Conservation (phyloP, 306 rosid genomes). For the Rosa chinensis region DNA sequence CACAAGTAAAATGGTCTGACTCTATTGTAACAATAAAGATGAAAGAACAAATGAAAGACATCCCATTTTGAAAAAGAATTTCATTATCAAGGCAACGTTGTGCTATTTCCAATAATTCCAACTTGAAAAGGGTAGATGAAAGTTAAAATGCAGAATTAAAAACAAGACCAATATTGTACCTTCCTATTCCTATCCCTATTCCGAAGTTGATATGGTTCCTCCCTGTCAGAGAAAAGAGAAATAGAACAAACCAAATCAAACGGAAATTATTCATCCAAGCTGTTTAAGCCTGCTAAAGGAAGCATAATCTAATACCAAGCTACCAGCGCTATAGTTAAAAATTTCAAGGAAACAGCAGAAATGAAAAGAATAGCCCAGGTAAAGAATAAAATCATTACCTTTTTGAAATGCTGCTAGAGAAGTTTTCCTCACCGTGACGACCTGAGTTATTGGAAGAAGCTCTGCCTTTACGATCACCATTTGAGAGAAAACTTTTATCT, state of each 20-base stretch:
- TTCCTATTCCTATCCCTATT: conserved; percentile 42
- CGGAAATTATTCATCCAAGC: conserved; percentile 23
- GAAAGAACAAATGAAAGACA: neutral
- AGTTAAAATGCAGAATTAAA: conserved; percentile 12
- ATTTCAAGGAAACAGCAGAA: neutral
- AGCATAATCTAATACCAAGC: neutral
- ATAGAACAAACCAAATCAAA: conserved; percentile 15
- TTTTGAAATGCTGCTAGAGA: conserved; percentile 29
- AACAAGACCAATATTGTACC: conserved; percentile 37
- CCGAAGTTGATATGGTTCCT: conserved; percentile 37
- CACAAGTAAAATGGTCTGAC: conserved; percentile 62
- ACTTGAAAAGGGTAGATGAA: neutral
- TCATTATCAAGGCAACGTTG: neutral
- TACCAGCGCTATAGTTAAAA: neutral
- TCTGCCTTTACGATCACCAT: conserved; percentile 35
- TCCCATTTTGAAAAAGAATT: neutral
- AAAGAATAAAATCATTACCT: conserved; percentile 35
- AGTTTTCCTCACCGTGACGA: conserved; percentile 22
- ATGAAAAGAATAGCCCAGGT: neutral
- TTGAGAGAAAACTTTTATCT: conserved; percentile 25
- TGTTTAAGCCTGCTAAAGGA: conserved; percentile 15
- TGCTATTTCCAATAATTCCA: neutral
- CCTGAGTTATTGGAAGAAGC: conserved; percentile 31
- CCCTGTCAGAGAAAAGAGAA: conserved; percentile 38
- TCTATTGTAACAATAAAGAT: conserved; percentile 41